These are phyloP conservation scores for Colletotrichum liaoningense DNA, from an alignment of 2,329 filamentous ascomycete species.

Conservation along the genomic window DNA sequence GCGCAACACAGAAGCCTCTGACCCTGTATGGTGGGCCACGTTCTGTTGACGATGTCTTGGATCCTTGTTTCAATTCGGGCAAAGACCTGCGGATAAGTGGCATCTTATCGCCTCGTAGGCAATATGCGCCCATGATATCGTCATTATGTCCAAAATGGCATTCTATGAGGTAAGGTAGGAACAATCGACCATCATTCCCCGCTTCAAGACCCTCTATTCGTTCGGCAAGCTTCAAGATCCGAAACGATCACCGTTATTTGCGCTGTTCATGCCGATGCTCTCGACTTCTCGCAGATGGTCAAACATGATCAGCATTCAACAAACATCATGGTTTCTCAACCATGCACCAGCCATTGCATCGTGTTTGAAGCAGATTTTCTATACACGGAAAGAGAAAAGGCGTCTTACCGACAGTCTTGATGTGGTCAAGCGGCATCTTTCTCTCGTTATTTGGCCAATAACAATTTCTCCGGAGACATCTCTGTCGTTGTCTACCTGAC, in stretches of 20 bases:
- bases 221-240: constrained; percentile 4
- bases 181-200: constrained; percentile 1
- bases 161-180: background rate
- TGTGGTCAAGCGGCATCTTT: constrained; percentile 15
- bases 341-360: background rate
- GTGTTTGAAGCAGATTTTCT: constrained; percentile 5
- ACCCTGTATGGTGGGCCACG: constrained; percentile 5
- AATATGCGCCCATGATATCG: constrained; percentile 7
- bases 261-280: background rate
- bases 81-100: background rate
- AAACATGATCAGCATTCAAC: constrained; percentile 26
- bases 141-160: background rate
- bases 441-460: constrained; percentile 22
- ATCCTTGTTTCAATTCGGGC: background rate
- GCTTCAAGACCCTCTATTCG: background rate
- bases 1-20: background rate
- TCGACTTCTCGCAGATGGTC: background rate
- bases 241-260: background rate
- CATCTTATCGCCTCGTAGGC: constrained; percentile 10
- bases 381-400: constrained; percentile 12
- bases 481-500: constrained; percentile 10
- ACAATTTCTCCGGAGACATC: background rate
- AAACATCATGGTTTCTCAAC: background rate
- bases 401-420: constrained; percentile 6
- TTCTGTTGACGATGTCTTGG: constrained; percentile 28